Evolutionary conservation across 2,329 filamentous ascomycete genomes (phyloP).

Genomic region (Colletotrichum agaves): DNA sequence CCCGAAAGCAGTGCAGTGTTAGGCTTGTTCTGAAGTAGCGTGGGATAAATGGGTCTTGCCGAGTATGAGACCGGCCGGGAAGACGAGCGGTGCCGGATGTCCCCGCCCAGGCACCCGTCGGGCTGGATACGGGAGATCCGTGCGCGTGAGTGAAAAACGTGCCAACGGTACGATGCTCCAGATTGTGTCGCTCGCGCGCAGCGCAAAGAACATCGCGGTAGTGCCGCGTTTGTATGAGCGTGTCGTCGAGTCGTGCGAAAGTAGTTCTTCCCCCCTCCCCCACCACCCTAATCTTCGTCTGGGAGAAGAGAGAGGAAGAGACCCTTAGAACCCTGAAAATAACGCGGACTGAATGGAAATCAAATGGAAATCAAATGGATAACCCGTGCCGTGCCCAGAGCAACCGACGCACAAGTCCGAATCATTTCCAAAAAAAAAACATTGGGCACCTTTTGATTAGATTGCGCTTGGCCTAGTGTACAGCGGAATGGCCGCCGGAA

Average conservation of each 20-base stretch:
- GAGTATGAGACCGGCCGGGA: slow-evolving; percentile 14
- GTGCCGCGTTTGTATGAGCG: background rate
- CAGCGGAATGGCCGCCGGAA: background rate
- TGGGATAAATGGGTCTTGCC: slow-evolving; percentile 19
- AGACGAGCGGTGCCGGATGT: slow-evolving; percentile 27
- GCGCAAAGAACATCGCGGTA: background rate
- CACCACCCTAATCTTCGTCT: background rate
- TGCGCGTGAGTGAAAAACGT: slow-evolving; percentile 1
- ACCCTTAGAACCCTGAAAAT: slow-evolving; percentile 1
- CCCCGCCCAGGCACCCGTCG: slow-evolving; percentile 26
- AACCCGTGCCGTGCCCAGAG: background rate
- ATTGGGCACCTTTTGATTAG: slow-evolving; percentile 2
- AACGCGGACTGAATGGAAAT: background rate
- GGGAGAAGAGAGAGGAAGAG: background rate
- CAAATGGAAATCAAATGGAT: background rate
- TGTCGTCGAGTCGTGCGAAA: background rate
- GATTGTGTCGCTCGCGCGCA: background rate
- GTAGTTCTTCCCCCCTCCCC: background rate
- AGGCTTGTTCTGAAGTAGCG: slow-evolving; percentile 1
- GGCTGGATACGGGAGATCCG: slow-evolving; percentile 25
- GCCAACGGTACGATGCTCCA: background rate
- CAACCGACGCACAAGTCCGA: slow-evolving; percentile 15
- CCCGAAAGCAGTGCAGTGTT: background rate
- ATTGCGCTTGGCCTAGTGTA: slow-evolving; percentile 6
- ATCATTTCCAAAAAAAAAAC: slow-evolving; percentile 24